Conservation (phyloP, 352 stramenopile species). For the Phytophthora lateralis region DNA sequence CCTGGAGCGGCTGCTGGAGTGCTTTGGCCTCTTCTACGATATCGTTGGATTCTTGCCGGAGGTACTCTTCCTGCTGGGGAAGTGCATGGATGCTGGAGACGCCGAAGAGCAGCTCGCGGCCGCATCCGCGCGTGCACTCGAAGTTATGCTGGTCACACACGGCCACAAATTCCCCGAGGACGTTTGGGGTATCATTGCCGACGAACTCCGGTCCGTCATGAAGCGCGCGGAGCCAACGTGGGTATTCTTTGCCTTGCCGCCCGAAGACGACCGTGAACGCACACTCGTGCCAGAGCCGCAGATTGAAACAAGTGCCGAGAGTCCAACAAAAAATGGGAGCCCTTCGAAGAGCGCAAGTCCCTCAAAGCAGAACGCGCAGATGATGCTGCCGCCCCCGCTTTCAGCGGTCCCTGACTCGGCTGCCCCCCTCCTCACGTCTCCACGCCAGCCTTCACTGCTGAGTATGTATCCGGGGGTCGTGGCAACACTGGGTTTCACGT, state of each 20-base stretch:
- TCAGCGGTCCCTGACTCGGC: conserved; percentile 5
- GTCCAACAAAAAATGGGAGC: conserved; percentile 5
- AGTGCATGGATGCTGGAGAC: conserved; percentile 81
- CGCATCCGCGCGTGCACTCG: conserved; percentile 58
- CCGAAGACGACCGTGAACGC: conserved; percentile 5
- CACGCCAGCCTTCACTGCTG: conserved; percentile 60
- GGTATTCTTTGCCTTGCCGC: conserved; percentile 58
- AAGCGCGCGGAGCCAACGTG: conserved; percentile 74
- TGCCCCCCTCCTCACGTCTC: conserved; percentile 34
- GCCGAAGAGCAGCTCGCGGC: conserved; percentile 71
- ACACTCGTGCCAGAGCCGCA: neutral
- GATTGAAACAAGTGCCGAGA: conserved; percentile 8
- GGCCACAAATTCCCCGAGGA: conserved; percentile 82
- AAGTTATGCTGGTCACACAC: conserved; percentile 72
- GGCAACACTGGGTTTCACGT: conserved; percentile 55
- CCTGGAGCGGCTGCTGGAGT: conserved; percentile 64
- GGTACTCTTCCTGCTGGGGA: conserved; percentile 74
- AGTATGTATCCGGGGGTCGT: conserved; percentile 75
- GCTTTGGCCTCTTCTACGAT: conserved; percentile 85
- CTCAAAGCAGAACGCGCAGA: conserved; percentile 9
- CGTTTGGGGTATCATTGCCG: conserved; percentile 80
- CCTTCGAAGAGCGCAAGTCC: conserved; percentile 7
- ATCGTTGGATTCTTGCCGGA: conserved; percentile 78
- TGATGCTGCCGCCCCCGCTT: conserved; percentile 8
- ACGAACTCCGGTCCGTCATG: conserved; percentile 83